Evolutionary conservation across 148 eudicot genomes (phyloP).

Genomic region (Nepenthes gracilis): DNA sequence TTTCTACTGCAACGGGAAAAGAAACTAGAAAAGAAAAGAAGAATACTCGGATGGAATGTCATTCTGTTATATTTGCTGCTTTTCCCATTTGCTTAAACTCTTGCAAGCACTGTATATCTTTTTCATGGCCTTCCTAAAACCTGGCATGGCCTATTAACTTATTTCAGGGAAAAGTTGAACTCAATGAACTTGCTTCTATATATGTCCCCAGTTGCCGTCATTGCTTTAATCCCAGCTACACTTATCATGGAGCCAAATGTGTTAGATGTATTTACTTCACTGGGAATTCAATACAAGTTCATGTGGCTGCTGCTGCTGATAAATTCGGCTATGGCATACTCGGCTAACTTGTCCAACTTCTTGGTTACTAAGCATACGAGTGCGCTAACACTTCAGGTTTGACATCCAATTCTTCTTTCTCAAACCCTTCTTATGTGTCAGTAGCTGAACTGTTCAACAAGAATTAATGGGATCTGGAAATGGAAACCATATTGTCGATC

Average conservation of each 20-base stretch:
- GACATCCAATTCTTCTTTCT: slow-evolving; percentile 4
- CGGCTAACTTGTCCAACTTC: slow-evolving; percentile 92
- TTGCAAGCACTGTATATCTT: no score
- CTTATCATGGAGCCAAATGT: slow-evolving; percentile 94
- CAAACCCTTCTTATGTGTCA: slow-evolving; percentile 5
- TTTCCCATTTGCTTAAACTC: no score
- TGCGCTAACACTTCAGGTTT: slow-evolving; percentile 93
- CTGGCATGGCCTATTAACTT: neutral
- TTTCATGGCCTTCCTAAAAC: no score
- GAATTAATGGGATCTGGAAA: no score
- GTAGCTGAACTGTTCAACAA: no score
- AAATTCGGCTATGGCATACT: slow-evolving; percentile 83
- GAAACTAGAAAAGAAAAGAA: no score
- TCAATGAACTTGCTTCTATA: slow-evolving; percentile 91
- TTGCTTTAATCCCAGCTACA: slow-evolving; percentile 72
- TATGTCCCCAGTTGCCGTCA: slow-evolving; percentile 88
- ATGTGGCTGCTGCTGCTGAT: slow-evolving; percentile 69
- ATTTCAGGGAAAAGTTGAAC: slow-evolving; percentile 83
- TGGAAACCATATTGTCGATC: no score
- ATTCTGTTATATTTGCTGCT: no score
- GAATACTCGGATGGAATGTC: no score
- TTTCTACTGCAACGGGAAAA: no score
- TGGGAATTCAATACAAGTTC: slow-evolving; percentile 50
- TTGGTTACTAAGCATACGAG: slow-evolving; percentile 97
- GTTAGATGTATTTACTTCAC: slow-evolving; percentile 37